Evolutionary conservation across 202 grass and related monocot species (phyloP).

Genomic region (Saccharum hybrid): DNA sequence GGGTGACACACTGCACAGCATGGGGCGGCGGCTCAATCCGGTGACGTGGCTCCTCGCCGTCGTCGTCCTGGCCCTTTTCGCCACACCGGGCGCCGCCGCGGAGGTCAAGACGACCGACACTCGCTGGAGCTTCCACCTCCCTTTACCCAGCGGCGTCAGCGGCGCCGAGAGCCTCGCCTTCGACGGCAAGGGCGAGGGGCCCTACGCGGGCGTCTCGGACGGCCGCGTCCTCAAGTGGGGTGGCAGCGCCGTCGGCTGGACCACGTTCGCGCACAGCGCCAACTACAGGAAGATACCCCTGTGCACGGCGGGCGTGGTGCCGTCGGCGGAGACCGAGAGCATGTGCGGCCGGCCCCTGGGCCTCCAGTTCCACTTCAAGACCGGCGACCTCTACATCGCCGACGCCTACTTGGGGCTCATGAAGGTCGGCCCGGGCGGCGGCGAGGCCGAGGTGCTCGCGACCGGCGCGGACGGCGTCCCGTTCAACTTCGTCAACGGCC

Average conservation of each 20-base stretch:
- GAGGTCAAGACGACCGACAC: slow-evolving; percentile 19
- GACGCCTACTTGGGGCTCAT: slow-evolving; percentile 8
- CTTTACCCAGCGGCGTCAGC: not conserved
- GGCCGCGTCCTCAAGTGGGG: slow-evolving; percentile 54
- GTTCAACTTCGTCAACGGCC: slow-evolving; percentile 34
- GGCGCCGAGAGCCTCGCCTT: slow-evolving; percentile 44
- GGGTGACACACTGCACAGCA: not conserved
- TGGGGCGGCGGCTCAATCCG: not conserved
- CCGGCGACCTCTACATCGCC: slow-evolving; percentile 33
- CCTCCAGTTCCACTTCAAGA: slow-evolving; percentile 14
- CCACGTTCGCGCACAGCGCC: not conserved
- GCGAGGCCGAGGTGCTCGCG: slow-evolving; percentile 21
- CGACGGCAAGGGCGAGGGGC: slow-evolving; percentile 5
- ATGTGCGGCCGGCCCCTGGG: slow-evolving; percentile 30
- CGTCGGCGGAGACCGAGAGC: slow-evolving; percentile 4
- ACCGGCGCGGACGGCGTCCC: not conserved
- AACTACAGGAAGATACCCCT: not conserved
- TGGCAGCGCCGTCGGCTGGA: slow-evolving; percentile 35
- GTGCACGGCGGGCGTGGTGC: slow-evolving; percentile 8
- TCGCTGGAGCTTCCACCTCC: not conserved
- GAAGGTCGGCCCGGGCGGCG: slow-evolving; percentile 2
- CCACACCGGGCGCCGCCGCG: not conserved
- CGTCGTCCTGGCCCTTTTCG: not conserved
- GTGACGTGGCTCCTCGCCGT: not conserved
- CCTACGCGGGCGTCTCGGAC: slow-evolving; percentile 53